Evolutionary conservation across 202 grass and related monocot species (phyloP).

Genomic region (Schoenoplectus tabernaemontani): DNA sequence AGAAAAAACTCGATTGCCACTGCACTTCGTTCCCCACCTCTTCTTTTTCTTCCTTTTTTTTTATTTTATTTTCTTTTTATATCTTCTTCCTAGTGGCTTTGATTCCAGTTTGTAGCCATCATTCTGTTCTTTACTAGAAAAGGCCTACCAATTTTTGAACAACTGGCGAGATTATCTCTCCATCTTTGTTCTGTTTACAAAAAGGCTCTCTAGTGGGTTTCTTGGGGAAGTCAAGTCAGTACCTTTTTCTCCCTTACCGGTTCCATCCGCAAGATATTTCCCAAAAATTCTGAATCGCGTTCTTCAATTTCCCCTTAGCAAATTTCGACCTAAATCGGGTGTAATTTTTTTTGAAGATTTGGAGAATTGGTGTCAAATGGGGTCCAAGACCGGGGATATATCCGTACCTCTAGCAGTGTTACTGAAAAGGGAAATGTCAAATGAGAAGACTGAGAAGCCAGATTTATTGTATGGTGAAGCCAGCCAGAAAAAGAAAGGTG

Average conservation of each 20-base stretch:
- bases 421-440: constrained; percentile 76
- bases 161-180: not conserved
- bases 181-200: not conserved
- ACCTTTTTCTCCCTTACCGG: not conserved
- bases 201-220: not conserved
- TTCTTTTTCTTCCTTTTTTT: not conserved
- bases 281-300: not conserved
- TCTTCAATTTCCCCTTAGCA: not conserved
- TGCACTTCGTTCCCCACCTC: not conserved
- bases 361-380: constrained; percentile 26
- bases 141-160: not conserved
- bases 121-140: constrained; percentile 1
- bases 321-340: not conserved
- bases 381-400: constrained; percentile 41
- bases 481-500: constrained; percentile 86
- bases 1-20: not conserved
- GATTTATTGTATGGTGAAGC: constrained; percentile 74
- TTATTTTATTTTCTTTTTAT: not conserved
- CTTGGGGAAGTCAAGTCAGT: not conserved
- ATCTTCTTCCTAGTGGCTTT: not conserved
- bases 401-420: constrained; percentile 82
- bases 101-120: not conserved
- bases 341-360: constrained; percentile 12
- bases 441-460: constrained; percentile 85
- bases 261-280: not conserved